Evolutionary conservation across 352 stramenopile species (phyloP), one percentile per base, ranked within the genome.

Genomic region (Detonula confervacea): DNA sequence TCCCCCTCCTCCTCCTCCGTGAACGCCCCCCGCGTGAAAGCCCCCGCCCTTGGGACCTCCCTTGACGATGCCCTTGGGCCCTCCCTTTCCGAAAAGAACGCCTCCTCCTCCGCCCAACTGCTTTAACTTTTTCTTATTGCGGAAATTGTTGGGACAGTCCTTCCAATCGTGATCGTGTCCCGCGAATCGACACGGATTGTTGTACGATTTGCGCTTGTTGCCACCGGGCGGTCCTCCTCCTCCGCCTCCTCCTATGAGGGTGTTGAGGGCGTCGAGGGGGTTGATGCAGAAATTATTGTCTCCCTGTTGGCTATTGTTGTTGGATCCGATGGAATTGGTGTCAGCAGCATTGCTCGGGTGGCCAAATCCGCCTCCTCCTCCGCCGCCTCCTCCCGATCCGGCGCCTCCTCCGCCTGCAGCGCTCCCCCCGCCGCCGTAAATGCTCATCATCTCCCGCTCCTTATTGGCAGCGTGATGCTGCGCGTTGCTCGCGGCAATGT

Each of bases 141-240:
- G 66, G 30, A 64, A 82, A 42, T 82, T 82, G 60, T 82, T 82
- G 8, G 74, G 74, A 66, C 74, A 82, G 46, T 82, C 66, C 24
- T 75, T 72, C 74, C 74, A 82, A 42, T 82, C 74, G 51, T 82
- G 74, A 59, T 82, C 74, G 22, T 82, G 74, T 39, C 65, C 65
- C 0, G 35, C 24, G 46, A 82, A 82, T 60, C 74, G 24, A 46
- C 74, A 82, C 11, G 74, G 74, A 54, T 82, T 82, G 29, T 62
- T 33, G 51, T 72, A n/a, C n/a, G n/a, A 77, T 47, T 82, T 82
- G 16, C 63, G 61, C 24, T 51, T 60, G n/a, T n/a, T n/a, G n/a
- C n/a, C n/a, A n/a, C n/a, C n/a, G 16, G 20, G n/a, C 6, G 4
- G 8, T 39, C 59, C 59, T 9, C 33, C 33, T n/a, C 5, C 37